Percentiles rank a stretch among this genome's conserved stretches.
Evolutionary conservation across 2,329 filamentous ascomycete genomes (phyloP).

Genomic region (Tolypocladium endophyticum): DNA sequence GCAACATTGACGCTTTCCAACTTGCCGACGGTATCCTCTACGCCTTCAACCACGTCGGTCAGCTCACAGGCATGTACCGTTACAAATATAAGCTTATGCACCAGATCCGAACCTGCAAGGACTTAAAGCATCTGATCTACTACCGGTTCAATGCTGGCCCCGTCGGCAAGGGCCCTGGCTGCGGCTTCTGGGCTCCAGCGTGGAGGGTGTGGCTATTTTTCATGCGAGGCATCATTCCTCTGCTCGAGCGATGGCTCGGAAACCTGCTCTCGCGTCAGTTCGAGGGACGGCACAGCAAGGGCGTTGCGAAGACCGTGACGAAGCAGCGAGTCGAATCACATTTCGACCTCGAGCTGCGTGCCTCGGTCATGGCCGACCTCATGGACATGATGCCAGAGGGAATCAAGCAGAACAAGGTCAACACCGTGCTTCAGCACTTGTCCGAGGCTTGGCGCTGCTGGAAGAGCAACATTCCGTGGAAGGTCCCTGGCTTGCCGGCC

Average conservation of each 20-base stretch:
- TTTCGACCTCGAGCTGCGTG: conserved; percentile 92
- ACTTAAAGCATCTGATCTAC: conserved; percentile 97
- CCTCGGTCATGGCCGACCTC: conserved; percentile 95
- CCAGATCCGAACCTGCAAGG: conserved; percentile 97
- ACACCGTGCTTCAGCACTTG: conserved; percentile 91
- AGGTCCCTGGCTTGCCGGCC: conserved; percentile 89
- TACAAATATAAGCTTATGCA: conserved; percentile 99
- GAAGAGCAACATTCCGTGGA: conserved; percentile 99
- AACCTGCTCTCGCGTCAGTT: conserved; percentile 96
- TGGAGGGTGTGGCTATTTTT: conserved; percentile 99
- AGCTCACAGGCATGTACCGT: conserved; percentile 97
- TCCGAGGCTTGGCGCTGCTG: conserved; percentile 99
- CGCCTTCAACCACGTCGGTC: conserved; percentile 97
- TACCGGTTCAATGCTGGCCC: conserved; percentile 97
- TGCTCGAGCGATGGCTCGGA: conserved; percentile 93
- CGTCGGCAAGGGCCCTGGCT: conserved; percentile 94
- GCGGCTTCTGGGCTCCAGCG: conserved; percentile 97
- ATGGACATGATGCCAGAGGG: conserved; percentile 99
- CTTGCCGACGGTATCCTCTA: conserved; percentile 98
- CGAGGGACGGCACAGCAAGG: conserved; percentile 96
- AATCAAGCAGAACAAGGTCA: conserved; percentile 99
- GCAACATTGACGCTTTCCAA: conserved; percentile 98
- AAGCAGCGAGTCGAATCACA: conserved; percentile 99
- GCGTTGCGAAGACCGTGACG: conserved; percentile 96
- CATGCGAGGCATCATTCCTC: conserved; percentile 94